Base-by-base conservation (phyloP, 2,329 filamentous ascomycete genomes). In the Cladosporium austrohemisphaericum region DNA sequence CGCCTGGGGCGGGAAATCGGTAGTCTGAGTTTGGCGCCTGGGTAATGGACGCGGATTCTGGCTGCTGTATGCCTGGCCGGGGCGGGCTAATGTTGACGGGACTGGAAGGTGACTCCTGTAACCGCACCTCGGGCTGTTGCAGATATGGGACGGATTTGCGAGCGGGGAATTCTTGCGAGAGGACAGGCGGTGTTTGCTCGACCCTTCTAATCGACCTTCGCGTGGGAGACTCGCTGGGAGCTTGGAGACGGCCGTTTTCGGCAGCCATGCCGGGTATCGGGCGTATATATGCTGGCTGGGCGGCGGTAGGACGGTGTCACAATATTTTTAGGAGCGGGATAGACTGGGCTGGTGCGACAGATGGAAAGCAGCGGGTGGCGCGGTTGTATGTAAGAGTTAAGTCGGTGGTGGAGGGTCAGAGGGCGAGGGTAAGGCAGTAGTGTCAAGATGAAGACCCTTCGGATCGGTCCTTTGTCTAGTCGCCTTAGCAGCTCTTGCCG, bases 11-110 rank as follows among this genome's bases (percentile, higher is more conserved):
- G 20, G 49, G 52, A 5, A 55, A 50, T 14, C 53, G 46, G 29
- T 49, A 49, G 29, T 49, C 46, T 23, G 22, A 11, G 25, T 23
- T 22, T 11, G 48, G n/a, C 13, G 35, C 48, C 32, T 56, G 36
- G 9, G 47, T 52, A 36, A 65, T 60, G 13, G 60, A 59, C 19
- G 61, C 64, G 10, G 53, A 54, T 29, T 65, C 64, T 2, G 58
- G 52, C 26, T 62, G 60, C 40, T 58, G 52, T 9, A 65, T 57
- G 41, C 52, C 57, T 22, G 53, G 54, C 18, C 57, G 52, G 10
- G 62, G 62, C 7, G 62, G 63, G 28, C 52, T 62, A 52, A 66
- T 65, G 50, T 52, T 65, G 25, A 65, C 62, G 2, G 64, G 63
- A 46, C 62, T 66, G 11, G 60, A 52, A 5, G 64, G 63, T 11